Percentiles rank a stretch among this genome's conserved stretches.
Conservation (phyloP, 352 stramenopile species). For the Phytophthora uliginosa region DNA sequence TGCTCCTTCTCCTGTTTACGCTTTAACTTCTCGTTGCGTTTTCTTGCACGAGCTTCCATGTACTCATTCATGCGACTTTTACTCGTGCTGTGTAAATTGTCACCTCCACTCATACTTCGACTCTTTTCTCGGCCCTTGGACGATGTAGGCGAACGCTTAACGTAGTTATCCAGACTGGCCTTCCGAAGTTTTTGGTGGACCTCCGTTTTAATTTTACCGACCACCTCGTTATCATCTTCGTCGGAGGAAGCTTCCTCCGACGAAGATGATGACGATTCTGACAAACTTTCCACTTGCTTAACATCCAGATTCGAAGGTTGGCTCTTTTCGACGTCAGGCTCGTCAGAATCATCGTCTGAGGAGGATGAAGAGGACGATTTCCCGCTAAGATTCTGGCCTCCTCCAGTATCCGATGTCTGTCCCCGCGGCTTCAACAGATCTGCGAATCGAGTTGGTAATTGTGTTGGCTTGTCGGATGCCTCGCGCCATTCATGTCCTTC, state of each 20-base stretch:
- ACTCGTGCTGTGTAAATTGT: constrained; percentile 46
- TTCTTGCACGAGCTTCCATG: constrained; percentile 85
- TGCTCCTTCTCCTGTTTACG: constrained; percentile 79
- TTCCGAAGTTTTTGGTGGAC: constrained; percentile 37
- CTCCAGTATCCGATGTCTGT: background rate
- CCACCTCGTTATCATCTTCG: constrained; percentile 26
- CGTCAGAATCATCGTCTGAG: constrained; percentile 43
- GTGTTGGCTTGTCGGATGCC: constrained; percentile 9
- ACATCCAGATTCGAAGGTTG: constrained; percentile 21
- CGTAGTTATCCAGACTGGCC: constrained; percentile 27
- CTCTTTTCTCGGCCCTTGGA: constrained; percentile 55
- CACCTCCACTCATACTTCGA: constrained; percentile 44
- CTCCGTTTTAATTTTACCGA: constrained; percentile 33
- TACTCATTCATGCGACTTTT: constrained; percentile 92
- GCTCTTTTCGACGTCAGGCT: constrained; percentile 28
- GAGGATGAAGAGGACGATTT: constrained; percentile 31
- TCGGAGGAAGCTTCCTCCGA: constrained; percentile 35
- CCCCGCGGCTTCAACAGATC: constrained; percentile 15
- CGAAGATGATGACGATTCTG: constrained; percentile 41
- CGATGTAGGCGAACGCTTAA: constrained; percentile 39
- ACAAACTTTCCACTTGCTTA: constrained; percentile 26
- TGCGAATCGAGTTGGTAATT: constrained; percentile 29
- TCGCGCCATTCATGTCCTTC: constrained; percentile 10
- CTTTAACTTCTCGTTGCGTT: constrained; percentile 83
- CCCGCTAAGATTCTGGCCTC: constrained; percentile 8